Percentiles rank a stretch among this genome's conserved stretches.
These are phyloP conservation scores for Wickerhamiella alocasiicola DNA, from an alignment of 805 yeast genomes.

Conservation along the genomic window DNA sequence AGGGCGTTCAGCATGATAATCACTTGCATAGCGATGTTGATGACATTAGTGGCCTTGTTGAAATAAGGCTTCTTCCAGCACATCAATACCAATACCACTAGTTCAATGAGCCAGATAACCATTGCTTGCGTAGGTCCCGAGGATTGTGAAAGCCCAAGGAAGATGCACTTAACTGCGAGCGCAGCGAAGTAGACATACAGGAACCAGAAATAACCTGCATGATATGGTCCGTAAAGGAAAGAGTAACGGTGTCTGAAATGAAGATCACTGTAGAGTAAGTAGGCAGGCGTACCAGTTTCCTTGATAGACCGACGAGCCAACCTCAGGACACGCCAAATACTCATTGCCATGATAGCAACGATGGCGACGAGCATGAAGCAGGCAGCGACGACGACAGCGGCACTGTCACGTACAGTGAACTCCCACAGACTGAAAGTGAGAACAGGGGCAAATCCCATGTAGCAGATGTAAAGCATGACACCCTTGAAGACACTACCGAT, in stretches of 20 bases:
- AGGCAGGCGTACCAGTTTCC: conserved; percentile 70
- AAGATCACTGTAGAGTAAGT: conserved; percentile 68
- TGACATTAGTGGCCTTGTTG: conserved; percentile 68
- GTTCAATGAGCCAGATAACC: conserved; percentile 62
- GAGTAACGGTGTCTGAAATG: conserved; percentile 67
- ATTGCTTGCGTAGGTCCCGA: conserved; percentile 75
- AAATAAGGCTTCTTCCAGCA: conserved; percentile 61
- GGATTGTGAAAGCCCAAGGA: conserved; percentile 66
- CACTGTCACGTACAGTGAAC: conserved; percentile 67
- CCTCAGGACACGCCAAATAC: conserved; percentile 47
- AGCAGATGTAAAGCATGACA: conserved; percentile 60
- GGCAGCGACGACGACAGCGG: conserved; percentile 78
- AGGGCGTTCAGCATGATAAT: conserved; percentile 71
- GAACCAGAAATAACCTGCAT: conserved; percentile 74
- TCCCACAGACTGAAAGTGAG: conserved; percentile 77
- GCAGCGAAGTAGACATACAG: conserved; percentile 52
- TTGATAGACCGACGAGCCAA: conserved; percentile 53
- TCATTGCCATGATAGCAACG: conserved; percentile 48
- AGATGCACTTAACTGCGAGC: conserved; percentile 51
- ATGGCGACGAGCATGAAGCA: conserved; percentile 54
- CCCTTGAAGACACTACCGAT: conserved; percentile 73
- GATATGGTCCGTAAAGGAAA: conserved; percentile 79
- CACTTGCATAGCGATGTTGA: conserved; percentile 59
- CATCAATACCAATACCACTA: conserved; percentile 51
- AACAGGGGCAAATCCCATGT: conserved; percentile 76